These are phyloP conservation scores for Pterocarpus santalinus DNA, from an alignment of 306 rosid species.

Conservation along the genomic window DNA sequence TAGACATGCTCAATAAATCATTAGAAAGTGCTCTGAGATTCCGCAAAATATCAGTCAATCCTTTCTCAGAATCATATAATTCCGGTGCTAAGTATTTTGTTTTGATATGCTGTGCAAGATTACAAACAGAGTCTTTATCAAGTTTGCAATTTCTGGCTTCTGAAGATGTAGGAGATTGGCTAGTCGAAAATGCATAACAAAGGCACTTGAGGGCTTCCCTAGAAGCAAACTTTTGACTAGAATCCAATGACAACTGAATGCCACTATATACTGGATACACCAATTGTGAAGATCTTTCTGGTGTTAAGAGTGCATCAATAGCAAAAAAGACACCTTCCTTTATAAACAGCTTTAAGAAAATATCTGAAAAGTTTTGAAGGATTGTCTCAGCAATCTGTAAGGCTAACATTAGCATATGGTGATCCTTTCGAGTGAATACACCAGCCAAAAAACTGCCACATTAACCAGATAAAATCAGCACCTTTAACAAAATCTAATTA, in stretches of 20 bases:
- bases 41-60: constrained; percentile 84
- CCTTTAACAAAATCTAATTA: constrained; percentile 47
- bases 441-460: constrained; percentile 91
- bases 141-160: constrained; percentile 81
- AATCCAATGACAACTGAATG: constrained; percentile 57
- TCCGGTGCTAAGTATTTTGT: constrained; percentile 74
- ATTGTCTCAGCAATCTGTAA: constrained; percentile 81
- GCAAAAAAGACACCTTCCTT: constrained; percentile 98
- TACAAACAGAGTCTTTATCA: constrained; percentile 77
- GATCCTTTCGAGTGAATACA: constrained; percentile 92
- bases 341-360: constrained; percentile 74
- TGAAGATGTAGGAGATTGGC: constrained; percentile 55
- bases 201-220: constrained; percentile 73
- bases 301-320: constrained; percentile 73
- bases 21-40: constrained; percentile 70
- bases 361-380: constrained; percentile 76
- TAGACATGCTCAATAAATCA: constrained; percentile 60
- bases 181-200: constrained; percentile 80
- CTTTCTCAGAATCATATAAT: constrained; percentile 68
- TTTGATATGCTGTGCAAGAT: constrained; percentile 78
- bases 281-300: constrained; percentile 72
- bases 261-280: constrained; percentile 67
- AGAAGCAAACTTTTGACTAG: constrained; percentile 67
- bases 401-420: constrained; percentile 80
- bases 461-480: constrained; percentile 47